Evolutionary conservation across 2,329 filamentous ascomycete species (phyloP), one percentile per base, ranked within the genome.

Genomic region (Cercospora citrullina): DNA sequence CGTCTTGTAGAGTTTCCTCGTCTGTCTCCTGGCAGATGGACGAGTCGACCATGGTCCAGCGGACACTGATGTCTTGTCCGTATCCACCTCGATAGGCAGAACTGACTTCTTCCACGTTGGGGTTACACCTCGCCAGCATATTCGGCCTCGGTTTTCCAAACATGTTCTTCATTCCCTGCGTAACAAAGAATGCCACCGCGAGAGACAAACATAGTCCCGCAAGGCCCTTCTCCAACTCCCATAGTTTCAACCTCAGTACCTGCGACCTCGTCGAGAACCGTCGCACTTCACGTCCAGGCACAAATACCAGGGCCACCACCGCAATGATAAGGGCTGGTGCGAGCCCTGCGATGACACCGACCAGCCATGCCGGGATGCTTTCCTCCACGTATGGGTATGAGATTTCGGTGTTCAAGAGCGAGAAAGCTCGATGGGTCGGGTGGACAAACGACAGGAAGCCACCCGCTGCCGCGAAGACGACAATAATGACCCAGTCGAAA

Each of bases 161-260:
- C 2, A 90, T 73, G 64, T 87, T 92, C 85, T 97, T 97, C 84
- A 96, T 88, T 61, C 90, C 91, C 74, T 92, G 89, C 0, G 93
- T 94, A 74, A 96, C 88, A 79, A 95, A 88, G 82, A 91, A 96
- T 4, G 91, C 86, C 2, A 87, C 84, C 2, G 89, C 88, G 9
- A 93, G 82, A 2, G 91, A 88, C 18, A 97, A 83, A 0, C 85
- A 91, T 2, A 97, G 84, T 0, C 94, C 94, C 75, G 97, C 87
- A 88, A 90, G 92, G 67, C 92, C 93, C 2, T 88, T 78, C 77
- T 97, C 93, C 78, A 92, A 89, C 79, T 97, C 94, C 93, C 94
- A 97, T 1, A 97, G 79, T 81, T 95, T 97, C 72, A 92, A 87
- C 77, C 87, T 87, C 89, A 92, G 93, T 55, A 94, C 84, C 64